These are phyloP conservation scores for Ramicandelaber brevisporus DNA, from an alignment of 192 early-diverging fungal species.

Conservation along the genomic window DNA sequence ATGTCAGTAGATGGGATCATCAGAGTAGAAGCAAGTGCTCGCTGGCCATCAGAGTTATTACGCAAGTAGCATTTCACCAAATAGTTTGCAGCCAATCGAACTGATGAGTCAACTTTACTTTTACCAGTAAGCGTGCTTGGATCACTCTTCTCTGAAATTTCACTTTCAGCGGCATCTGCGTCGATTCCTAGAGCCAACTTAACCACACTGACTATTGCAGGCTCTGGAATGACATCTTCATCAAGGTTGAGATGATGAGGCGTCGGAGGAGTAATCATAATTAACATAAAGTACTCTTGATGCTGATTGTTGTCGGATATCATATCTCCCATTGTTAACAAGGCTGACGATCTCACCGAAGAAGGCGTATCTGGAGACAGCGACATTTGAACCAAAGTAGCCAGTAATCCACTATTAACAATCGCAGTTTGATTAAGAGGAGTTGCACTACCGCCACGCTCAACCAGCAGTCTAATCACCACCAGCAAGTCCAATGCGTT, in stretches of 20 bases:
- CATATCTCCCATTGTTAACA: conserved; percentile 67
- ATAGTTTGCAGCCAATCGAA: conserved; percentile 64
- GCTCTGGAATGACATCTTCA: conserved; percentile 28
- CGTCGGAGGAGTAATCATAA: conserved; percentile 32
- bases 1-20: conserved; percentile 46
- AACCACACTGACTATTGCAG: conserved; percentile 59
- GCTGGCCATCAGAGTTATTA: conserved; percentile 68
- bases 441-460: conserved; percentile 69
- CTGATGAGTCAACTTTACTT: conserved; percentile 28
- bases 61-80: conserved; percentile 52
- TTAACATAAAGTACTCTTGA: conserved; percentile 51
- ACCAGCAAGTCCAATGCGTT: conserved; percentile 78
- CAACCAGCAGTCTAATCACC: conserved; percentile 69
- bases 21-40: conserved; percentile 65
- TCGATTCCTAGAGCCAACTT: conserved; percentile 39
- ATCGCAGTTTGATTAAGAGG: conserved; percentile 74
- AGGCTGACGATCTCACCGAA: conserved; percentile 50
- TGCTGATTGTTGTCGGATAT: conserved; percentile 48
- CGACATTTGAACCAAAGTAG: conserved; percentile 50
- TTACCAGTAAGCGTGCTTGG: conserved; percentile 14
- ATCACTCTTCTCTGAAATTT: too few relatives aligned
- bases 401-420: conserved; percentile 53
- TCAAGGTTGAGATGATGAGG: too few relatives aligned
- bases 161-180: conserved; percentile 9
- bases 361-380: conserved; percentile 49